Base-by-base conservation (phyloP, 2,329 filamentous ascomycete species). In the Allantophomopsis cytisporea region DNA sequence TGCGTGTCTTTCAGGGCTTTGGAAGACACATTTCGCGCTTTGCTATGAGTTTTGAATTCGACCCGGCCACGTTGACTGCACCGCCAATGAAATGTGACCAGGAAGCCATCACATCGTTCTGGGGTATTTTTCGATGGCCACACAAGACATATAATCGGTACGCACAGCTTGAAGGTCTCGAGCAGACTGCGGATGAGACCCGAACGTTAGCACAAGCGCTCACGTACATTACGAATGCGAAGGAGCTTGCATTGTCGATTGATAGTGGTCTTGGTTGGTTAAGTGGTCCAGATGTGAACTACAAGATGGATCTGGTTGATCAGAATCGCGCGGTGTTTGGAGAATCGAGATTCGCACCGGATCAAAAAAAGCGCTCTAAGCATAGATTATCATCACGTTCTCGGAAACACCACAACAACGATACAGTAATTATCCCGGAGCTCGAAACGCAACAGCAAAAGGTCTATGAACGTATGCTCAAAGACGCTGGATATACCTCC, bases 201-300 rank as follows among this genome's bases (percentile, higher is more conserved):
- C 62, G 65, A 8, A 66, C 66, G 21, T 76, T 82, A 72, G 73
- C 67, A 44, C 61, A 65, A 28, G 76, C 78, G 3, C 67, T 85
- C 41, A 62, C 62, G 10, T 69, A 67, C 39, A 62, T 83, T 2
- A 58, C 53, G 2, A 63, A 65, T 7, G 69, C 79, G 2, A 64
- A 62, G 30, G 76, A 82, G 43, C 64, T 85, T n/a, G 80, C 73
- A 0, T 57, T 85, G 3, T 81, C 74, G 14, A 66, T 82, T 32
- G 75, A 82, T 50, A 76, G 69, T 41, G 78, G 80, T 8, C 62
- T 83, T 31, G 80, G 80, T 10, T 83, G 76, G 65, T 64, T 84
- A 10, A 61, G 62, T 36, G 77, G 78, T 1, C 73, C 77, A 2
- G 76, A 82, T 52, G 58, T 65, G 14, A 66, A 66, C 35, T 60